Conservation (phyloP, 116 monocot genomes). For the Phalaenopsis hybrid region DNA sequence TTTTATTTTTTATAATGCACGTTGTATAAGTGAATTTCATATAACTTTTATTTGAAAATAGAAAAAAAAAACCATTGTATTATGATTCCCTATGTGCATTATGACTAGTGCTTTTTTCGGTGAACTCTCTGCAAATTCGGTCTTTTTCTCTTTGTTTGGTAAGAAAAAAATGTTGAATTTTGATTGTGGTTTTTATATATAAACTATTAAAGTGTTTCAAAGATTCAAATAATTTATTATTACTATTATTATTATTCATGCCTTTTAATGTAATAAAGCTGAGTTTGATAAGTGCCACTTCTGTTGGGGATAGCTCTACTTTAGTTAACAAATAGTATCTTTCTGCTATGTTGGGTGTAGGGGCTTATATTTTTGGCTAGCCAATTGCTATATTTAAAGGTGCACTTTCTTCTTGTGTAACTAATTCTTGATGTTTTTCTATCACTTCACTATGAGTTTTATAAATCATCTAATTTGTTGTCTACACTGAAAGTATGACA, state of each 20-base stretch:
- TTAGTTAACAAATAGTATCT: neutral
- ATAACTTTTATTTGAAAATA: neutral
- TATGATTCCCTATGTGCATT: neutral
- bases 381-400: neutral
- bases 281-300: neutral
- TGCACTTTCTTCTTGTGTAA: neutral
- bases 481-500: neutral
- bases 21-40: neutral
- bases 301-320: neutral
- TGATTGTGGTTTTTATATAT: neutral
- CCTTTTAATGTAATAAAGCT: neutral
- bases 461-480: neutral
- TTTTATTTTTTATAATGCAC: neutral
- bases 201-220: too few relatives aligned
- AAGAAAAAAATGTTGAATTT: neutral
- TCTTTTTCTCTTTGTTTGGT: neutral
- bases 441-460: neutral
- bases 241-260: neutral
- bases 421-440: neutral
- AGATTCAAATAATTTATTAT: neutral
- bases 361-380: neutral
- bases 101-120: neutral
- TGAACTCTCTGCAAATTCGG: neutral
- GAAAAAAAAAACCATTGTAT: neutral
- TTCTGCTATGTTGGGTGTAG: neutral